Evolutionary conservation across 2,329 filamentous ascomycete species (phyloP).

Genomic region (Fusarium guadeloupense): DNA sequence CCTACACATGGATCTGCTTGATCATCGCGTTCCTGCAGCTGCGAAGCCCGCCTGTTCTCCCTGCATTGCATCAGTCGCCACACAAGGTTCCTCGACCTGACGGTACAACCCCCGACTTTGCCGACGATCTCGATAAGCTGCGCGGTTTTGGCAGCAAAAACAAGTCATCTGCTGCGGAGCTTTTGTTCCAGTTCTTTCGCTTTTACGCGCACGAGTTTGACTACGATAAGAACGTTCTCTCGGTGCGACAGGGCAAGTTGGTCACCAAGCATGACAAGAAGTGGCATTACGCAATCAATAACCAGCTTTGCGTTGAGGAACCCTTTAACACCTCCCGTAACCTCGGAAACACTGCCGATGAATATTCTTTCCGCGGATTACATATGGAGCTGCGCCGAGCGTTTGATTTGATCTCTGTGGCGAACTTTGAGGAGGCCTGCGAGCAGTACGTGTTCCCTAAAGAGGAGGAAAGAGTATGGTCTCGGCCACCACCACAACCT

Average conservation of each 20-base stretch:
- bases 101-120: conserved; percentile 79
- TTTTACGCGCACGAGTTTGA: conserved; percentile 95
- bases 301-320: conserved; percentile 93
- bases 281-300: conserved; percentile 83
- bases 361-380: conserved; percentile 90
- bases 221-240: conserved; percentile 85
- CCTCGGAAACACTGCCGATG: conserved; percentile 94
- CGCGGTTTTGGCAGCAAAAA: conserved; percentile 80
- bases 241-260: conserved; percentile 81
- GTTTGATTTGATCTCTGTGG: conserved; percentile 81
- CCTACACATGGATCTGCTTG: conserved; percentile 99
- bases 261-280: conserved; percentile 86
- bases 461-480: conserved; percentile 74
- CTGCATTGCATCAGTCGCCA: conserved; percentile 78
- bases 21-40: conserved; percentile 96
- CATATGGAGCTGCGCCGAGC: conserved; percentile 90
- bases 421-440: conserved; percentile 83
- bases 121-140: conserved; percentile 82
- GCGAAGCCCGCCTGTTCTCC: conserved; percentile 82
- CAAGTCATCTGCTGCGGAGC: conserved; percentile 80
- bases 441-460: conserved; percentile 89
- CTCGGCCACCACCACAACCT: conserved; percentile 63
- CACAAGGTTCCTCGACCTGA: conserved; percentile 63
- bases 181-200: conserved; percentile 96
- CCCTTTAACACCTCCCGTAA: conserved; percentile 93